These are phyloP conservation scores for Acanthamoeba sp. DNA, from an alignment of 208 protist species.

Conservation along the genomic window DNA sequence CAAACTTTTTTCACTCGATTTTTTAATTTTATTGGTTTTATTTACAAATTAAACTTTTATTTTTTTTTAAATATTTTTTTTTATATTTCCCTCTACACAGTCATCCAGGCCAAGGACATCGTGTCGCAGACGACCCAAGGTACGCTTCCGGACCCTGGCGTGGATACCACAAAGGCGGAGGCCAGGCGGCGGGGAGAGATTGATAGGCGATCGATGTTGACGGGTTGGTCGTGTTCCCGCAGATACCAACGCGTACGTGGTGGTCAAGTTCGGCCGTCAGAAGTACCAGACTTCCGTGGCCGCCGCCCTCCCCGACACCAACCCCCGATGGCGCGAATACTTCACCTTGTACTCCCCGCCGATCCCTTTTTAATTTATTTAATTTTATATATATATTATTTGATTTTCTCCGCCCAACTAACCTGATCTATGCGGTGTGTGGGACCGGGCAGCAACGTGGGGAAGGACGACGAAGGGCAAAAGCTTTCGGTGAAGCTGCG, in stretches of 20 bases:
- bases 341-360: background rate
- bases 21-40: background rate
- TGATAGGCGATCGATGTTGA: too few species aligned
- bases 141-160: too few species aligned
- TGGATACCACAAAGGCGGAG: too few species aligned
- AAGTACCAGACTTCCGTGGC: background rate
- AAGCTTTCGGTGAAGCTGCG: background rate
- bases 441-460: background rate
- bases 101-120: constrained; percentile 1
- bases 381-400: too few species aligned
- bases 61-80: too few species aligned
- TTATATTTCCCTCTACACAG: background rate
- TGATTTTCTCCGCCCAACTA: too few species aligned
- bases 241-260: background rate
- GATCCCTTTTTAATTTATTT: background rate
- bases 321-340: background rate
- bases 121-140: background rate
- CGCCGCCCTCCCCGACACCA: background rate
- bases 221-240: too few species aligned
- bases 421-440: background rate
- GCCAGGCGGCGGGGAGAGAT: too few species aligned
- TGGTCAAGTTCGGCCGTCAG: background rate
- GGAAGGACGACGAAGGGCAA: background rate
- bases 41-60: too few species aligned
- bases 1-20: background rate